These are phyloP conservation scores for Gossypium australe DNA, from an alignment of 345 rosid species.

Conservation along the genomic window DNA sequence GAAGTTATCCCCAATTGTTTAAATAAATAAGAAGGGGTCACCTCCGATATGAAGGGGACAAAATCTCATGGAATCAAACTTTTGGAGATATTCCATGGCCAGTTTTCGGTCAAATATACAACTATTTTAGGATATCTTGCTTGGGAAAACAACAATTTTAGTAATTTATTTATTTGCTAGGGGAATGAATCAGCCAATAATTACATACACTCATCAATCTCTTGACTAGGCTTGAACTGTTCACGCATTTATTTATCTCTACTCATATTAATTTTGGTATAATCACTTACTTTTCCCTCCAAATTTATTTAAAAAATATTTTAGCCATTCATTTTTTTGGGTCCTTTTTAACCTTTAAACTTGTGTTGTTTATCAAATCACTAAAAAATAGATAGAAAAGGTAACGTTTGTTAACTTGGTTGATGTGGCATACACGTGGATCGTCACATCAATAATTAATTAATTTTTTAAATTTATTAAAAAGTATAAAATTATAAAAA, in stretches of 20 bases:
- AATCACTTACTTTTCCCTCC: too few species aligned
- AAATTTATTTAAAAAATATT: too few species aligned
- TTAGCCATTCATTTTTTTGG: too few species aligned
- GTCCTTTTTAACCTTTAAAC: too few species aligned
- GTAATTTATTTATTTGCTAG: background rate
- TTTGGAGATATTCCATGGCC: background rate
- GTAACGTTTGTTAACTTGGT: rapidly evolving
- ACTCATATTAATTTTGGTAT: too few species aligned
- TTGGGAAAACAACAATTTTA: background rate
- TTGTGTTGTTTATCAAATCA: too few species aligned
- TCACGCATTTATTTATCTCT: background rate
- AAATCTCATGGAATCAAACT: conserved; percentile 2
- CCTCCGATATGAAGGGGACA: background rate
- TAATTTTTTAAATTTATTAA: too few species aligned
- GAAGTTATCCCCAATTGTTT: background rate
- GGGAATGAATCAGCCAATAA: background rate
- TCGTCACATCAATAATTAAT: too few species aligned
- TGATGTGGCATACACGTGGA: too few species aligned
- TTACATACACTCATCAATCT: background rate
- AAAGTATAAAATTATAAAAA: too few species aligned
- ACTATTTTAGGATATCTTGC: background rate
- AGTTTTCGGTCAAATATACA: background rate
- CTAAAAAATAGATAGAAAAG: rapidly evolving
- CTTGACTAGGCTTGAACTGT: background rate
- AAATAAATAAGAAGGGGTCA: background rate